Base-by-base conservation (phyloP, 2,329 filamentous ascomycete genomes). In the Cladophialophora psammophila region DNA sequence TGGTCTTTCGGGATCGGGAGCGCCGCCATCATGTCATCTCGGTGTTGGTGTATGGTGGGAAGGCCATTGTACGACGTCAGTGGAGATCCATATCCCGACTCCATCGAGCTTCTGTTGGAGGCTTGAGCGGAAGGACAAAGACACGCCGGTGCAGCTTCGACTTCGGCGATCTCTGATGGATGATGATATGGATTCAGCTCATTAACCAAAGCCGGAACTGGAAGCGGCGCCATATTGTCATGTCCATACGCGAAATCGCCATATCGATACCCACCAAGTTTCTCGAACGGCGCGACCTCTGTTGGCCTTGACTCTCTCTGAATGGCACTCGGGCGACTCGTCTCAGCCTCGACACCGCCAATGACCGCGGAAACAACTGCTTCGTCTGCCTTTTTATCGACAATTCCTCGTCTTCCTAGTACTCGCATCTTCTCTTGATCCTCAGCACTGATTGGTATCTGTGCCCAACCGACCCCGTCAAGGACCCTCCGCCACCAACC, bases 181-280 rank as follows among this genome's bases (percentile, higher is more conserved):
- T 57, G 35, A 15, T n/a, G 10, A 31, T 36, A 38, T 26, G 54
- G 32, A 18, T 32, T 57, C 12, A 7, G 35, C 5, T 35, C 35
- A 18, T 26, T 7, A 15, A 13, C 12, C n/a, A 18, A 58, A n/a
- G n/a, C 36, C 12, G 36, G 59, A 10, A 61, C 59, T 18, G 59
- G 59, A 34, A 61, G 59, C 18, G 59, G 45, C 20, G 59, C 40
- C 59, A 61, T 61, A 35, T 61, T 52, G 59, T 61, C 59, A 12
- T 48, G 48, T 9, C 59, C 45, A 15, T 60, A 60, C 18, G 32
- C 48, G 8, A 36, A 61, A 48, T 54, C 59, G 48, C 59, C 59
- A 15, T 53, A 61, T 38, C 59, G 59, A 42, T 61, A 61, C 12
- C 59, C 59, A 36, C 59, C 45, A 20, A 61, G 32, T 13, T 61